These are phyloP conservation scores for Colletotrichum siamense DNA, from an alignment of 2,329 filamentous ascomycete genomes.

Conservation along the genomic window DNA sequence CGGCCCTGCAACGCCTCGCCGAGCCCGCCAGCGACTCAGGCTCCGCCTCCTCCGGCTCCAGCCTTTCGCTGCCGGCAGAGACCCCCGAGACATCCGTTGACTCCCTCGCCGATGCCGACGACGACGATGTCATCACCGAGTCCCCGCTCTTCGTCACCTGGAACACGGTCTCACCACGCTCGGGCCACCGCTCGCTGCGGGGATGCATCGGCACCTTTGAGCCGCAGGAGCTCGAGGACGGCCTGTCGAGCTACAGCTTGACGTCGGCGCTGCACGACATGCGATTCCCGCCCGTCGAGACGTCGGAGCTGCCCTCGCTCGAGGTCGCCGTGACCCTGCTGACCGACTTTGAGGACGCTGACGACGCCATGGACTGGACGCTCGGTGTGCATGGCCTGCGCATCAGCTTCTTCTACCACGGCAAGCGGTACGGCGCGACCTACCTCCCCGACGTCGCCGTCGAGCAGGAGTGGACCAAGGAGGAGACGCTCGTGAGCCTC, in stretches of 20 bases:
- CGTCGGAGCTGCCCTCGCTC: conserved; percentile 60
- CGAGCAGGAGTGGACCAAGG: conserved; percentile 95
- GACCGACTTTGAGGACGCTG: conserved; percentile 81
- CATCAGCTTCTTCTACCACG: conserved; percentile 80
- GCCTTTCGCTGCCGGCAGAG: conserved; percentile 41
- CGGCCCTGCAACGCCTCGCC: conserved; percentile 48
- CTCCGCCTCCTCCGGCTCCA: conserved; percentile 39
- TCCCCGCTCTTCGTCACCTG: conserved; percentile 93
- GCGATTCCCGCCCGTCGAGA: conserved; percentile 63
- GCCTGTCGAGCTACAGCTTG: conserved; percentile 80
- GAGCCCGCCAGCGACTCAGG: conserved; percentile 30
- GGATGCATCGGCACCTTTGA: conserved; percentile 98
- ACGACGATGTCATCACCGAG: conserved; percentile 42
- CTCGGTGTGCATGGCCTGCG: conserved; percentile 86
- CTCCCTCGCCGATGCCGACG: conserved; percentile 36
- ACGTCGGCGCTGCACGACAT: conserved; percentile 74
- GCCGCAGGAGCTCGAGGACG: conserved; percentile 72
- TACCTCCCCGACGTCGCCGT: conserved; percentile 91
- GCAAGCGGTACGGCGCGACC: conserved; percentile 79
- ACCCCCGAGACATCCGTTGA: conserved; percentile 51
- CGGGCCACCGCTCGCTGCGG: conserved; percentile 72
- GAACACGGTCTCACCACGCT: conserved; percentile 71
- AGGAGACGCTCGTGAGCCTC: conserved; percentile 86
- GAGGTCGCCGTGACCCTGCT: conserved; percentile 80
- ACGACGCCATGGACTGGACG: conserved; percentile 81